Conservation (phyloP, 257 asterid genomes). For the Galeopsis tetrahit region DNA sequence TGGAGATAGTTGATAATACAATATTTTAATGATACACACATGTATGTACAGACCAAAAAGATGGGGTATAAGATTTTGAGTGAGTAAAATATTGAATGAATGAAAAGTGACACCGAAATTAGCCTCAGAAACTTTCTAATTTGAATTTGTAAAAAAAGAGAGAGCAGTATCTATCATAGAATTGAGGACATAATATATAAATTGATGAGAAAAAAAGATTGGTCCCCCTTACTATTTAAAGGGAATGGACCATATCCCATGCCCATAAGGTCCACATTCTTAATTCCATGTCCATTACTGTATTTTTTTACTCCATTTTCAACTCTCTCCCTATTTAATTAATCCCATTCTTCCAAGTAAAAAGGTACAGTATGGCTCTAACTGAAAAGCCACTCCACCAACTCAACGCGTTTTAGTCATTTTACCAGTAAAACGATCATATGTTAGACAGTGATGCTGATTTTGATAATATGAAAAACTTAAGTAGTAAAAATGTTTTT, state of each 20-base stretch:
- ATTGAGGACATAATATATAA: conserved; percentile 35
- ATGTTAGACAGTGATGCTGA: too few relatives aligned
- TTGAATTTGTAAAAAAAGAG: conserved; percentile 14
- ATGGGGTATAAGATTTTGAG: background rate
- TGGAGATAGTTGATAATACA: background rate
- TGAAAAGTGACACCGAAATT: conserved; percentile 23
- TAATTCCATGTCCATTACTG: conserved; percentile 41
- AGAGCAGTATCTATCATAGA: conserved; percentile 41
- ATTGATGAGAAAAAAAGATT: conserved; percentile 13
- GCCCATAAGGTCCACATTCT: conserved; percentile 51
- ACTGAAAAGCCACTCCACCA: background rate
- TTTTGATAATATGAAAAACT: too few relatives aligned
- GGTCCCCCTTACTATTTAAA: conserved; percentile 38
- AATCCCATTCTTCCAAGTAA: too few relatives aligned
- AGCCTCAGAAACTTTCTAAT: conserved; percentile 19
- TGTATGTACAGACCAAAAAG: background rate
- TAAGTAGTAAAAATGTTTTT: too few relatives aligned
- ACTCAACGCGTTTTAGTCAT: background rate
- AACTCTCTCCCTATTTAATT: too few relatives aligned
- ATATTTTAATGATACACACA: background rate
- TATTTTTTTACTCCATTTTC: background rate
- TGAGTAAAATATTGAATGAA: conserved; percentile 13
- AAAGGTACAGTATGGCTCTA: conserved; percentile 8
- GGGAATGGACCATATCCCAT: conserved; percentile 52
- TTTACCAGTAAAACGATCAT: too few relatives aligned